Percentiles rank a stretch among this genome's conserved stretches.
Conservation (phyloP, 2,329 filamentous ascomycete genomes). For the Microdochium bolleyi region DNA sequence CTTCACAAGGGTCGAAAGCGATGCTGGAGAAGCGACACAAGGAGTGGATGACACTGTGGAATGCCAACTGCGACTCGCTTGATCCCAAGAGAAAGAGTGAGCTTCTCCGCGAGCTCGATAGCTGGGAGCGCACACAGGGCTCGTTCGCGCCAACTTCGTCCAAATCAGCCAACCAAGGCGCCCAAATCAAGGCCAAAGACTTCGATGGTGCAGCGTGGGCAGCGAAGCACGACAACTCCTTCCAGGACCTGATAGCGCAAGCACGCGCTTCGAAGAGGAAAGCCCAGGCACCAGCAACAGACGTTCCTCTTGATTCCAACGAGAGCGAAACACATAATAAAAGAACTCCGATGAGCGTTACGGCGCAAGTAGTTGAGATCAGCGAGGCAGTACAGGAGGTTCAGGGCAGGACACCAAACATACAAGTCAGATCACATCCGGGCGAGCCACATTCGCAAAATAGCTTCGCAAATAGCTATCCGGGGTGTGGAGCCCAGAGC, state of each 20-base stretch:
- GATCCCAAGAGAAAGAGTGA: conserved; percentile 62
- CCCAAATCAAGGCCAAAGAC: conserved; percentile 72
- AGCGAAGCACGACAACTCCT: conserved; percentile 63
- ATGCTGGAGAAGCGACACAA: conserved; percentile 74
- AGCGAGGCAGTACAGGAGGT: too few species aligned
- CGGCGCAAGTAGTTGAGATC: too few species aligned
- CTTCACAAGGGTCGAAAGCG: conserved; percentile 56
- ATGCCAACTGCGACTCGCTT: conserved; percentile 87
- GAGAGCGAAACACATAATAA: conserved; percentile 7
- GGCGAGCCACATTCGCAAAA: too few species aligned
- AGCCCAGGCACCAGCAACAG: conserved; percentile 20
- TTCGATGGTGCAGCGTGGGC: conserved; percentile 79
- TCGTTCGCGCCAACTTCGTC: conserved; percentile 38
- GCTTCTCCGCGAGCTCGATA: conserved; percentile 69
- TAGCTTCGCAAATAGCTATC: too few species aligned
- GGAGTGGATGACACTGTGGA: conserved; percentile 95
- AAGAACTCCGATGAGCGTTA: neutral
- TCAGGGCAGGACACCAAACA: too few species aligned
- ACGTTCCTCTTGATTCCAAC: conserved; percentile 11
- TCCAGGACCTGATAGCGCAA: conserved; percentile 69
- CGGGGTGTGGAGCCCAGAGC: too few species aligned
- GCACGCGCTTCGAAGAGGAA: conserved; percentile 52
- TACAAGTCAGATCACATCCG: too few species aligned
- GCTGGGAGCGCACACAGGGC: conserved; percentile 82
- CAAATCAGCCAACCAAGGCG: conserved; percentile 26